Conservation (phyloP, 495 filamentous ascomycete species). For the Podospora tetraspora region DNA sequence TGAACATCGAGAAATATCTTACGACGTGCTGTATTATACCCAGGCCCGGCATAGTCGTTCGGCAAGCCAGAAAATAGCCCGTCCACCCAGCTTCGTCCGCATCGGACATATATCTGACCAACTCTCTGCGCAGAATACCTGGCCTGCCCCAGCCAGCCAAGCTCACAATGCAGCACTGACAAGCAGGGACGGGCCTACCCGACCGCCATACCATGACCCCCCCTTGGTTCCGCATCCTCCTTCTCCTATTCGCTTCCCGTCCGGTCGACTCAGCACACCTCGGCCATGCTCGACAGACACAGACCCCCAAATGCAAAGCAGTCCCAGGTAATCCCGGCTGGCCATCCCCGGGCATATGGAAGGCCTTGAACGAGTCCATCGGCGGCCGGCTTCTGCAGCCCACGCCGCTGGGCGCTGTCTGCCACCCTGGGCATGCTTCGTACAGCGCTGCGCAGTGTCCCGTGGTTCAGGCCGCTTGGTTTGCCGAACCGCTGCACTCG, state of each 20-base stretch:
- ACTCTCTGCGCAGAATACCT: neutral
- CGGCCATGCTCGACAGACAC: neutral
- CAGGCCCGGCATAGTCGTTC: neutral
- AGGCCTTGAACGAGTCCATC: constrained; percentile 25
- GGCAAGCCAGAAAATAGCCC: neutral
- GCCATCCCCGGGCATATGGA: constrained; percentile 28
- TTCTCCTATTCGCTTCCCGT: neutral
- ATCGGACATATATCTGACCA: neutral
- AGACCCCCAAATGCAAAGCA: constrained; percentile 24
- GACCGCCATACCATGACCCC: neutral
- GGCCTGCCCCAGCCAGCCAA: neutral
- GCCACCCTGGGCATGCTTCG: constrained; percentile 37
- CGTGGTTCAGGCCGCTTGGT: constrained; percentile 27
- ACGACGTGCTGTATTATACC: neutral
- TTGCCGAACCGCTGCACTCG: constrained; percentile 30
- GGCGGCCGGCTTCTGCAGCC: constrained; percentile 48
- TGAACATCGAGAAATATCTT: neutral
- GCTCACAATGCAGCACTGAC: neutral
- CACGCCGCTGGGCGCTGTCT: constrained; percentile 47
- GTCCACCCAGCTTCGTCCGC: neutral
- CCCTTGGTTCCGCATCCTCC: neutral
- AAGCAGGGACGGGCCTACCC: neutral
- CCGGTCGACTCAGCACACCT: neutral
- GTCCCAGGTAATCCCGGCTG: constrained; percentile 24
- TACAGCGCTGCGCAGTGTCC: constrained; percentile 29